phyloP scores from a whole-genome alignment of 768 basidiomycete species.

The Phylloporus arenicola region DNA sequence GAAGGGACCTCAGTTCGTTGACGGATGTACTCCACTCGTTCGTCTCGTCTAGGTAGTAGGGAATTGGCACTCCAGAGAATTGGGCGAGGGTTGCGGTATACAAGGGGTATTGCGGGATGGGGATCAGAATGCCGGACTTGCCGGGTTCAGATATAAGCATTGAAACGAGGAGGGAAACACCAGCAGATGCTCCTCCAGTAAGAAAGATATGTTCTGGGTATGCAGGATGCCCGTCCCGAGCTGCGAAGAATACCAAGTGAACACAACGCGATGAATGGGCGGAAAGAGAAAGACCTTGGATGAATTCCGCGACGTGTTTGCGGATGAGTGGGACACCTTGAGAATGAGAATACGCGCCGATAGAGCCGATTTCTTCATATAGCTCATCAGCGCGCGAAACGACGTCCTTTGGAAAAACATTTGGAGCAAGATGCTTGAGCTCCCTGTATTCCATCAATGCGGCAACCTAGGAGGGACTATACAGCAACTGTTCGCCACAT shows the following conservation, averaged over 20 bases:
- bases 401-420: constrained; percentile 82
- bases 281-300: constrained; percentile 52
- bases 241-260: constrained; percentile 35
- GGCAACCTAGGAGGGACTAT: constrained; percentile 54
- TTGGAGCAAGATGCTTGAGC: constrained; percentile 67
- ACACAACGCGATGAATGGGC: not conserved
- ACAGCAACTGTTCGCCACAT: not conserved
- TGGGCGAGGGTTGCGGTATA: constrained; percentile 95
- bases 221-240: constrained; percentile 84
- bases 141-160: constrained; percentile 63
- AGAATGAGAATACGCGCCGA: constrained; percentile 94
- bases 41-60: constrained; percentile 85
- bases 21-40: constrained; percentile 80
- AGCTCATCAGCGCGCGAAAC: constrained; percentile 77
- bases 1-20: constrained; percentile 56
- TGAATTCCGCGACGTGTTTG: constrained; percentile 83
- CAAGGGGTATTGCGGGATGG: constrained; percentile 96
- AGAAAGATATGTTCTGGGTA: constrained; percentile 87
- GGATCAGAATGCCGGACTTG: constrained; percentile 79
- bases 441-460: constrained; percentile 90
- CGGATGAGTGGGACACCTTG: constrained; percentile 90
- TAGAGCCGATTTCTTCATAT: constrained; percentile 80
- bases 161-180: constrained; percentile 82
- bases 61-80: constrained; percentile 70
- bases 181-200: constrained; percentile 90